phyloP scores from a whole-genome alignment of 225 moss, liverwort and hornwort genomes.

The Sphagnum contortum region DNA sequence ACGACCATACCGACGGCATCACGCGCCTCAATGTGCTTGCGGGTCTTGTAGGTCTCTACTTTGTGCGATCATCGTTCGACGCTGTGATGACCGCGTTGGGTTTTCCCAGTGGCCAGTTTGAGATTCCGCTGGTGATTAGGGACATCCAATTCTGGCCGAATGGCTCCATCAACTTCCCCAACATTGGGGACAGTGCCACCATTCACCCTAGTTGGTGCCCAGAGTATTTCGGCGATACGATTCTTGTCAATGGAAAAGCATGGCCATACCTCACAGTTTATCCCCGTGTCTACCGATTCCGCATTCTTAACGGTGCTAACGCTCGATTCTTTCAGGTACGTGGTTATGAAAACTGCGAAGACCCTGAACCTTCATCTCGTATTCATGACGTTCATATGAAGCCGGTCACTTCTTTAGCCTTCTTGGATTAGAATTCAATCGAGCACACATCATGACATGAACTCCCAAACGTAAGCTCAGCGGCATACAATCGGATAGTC shows the following conservation, averaged over 20 bases:
- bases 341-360: no score
- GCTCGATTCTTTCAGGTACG: slow-evolving; percentile 19
- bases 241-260: slow-evolving; percentile 9
- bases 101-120: slow-evolving; percentile 11
- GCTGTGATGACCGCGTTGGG: not conserved
- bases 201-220: slow-evolving; percentile 10
- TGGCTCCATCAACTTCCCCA: slow-evolving; percentile 17
- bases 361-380: no score
- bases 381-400: no score
- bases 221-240: slow-evolving; percentile 9
- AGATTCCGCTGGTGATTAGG: slow-evolving; percentile 25
- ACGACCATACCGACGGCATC: slow-evolving; percentile 59
- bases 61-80: not conserved
- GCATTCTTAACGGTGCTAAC: slow-evolving; percentile 35
- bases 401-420: slow-evolving; percentile 11
- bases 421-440: slow-evolving; percentile 10
- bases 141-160: slow-evolving; percentile 23
- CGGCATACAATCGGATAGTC: no score
- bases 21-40: slow-evolving; percentile 54
- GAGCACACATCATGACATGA: no score
- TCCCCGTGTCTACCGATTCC: slow-evolving; percentile 8
- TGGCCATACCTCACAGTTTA: slow-evolving; percentile 6
- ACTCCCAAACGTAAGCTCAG: no score
- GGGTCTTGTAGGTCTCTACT: slow-evolving; percentile 37
- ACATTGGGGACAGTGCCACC: not conserved